Evolutionary conservation across 106 monocot species (phyloP).

Genomic region (Dendrobium catenatum): DNA sequence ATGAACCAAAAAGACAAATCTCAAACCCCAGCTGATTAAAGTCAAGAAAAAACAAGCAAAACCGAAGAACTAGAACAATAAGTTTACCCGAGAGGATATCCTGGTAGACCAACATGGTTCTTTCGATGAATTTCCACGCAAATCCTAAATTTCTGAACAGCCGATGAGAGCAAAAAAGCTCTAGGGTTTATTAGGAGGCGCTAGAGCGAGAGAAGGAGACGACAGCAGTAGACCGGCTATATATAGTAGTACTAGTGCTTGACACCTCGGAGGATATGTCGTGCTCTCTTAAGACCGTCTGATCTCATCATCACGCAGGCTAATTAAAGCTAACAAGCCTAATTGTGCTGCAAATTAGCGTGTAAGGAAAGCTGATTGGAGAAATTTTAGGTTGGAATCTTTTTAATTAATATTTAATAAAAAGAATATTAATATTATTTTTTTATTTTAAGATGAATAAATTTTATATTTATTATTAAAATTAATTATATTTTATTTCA

Average conservation of each 20-base stretch:
- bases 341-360: too few relatives aligned
- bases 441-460: too few relatives aligned
- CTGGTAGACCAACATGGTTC: conserved; percentile 68
- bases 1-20: not conserved
- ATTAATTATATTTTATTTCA: too few relatives aligned
- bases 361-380: too few relatives aligned
- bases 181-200: not conserved
- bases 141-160: conserved; percentile 13
- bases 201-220: not conserved
- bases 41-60: not conserved
- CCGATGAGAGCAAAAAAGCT: not conserved
- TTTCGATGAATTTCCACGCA: not conserved
- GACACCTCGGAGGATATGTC: not conserved
- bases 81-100: conserved; percentile 59
- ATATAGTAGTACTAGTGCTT: not conserved
- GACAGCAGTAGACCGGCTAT: not conserved
- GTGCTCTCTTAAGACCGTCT: not conserved
- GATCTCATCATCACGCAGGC: not conserved
- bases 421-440: too few relatives aligned
- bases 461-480: too few relatives aligned
- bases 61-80: not conserved
- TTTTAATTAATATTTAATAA: too few relatives aligned
- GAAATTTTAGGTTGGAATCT: too few relatives aligned
- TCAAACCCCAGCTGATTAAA: not conserved
- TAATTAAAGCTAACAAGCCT: too few relatives aligned